A percentile compares a stretch with the other conserved stretches of the same genome.
These are phyloP conservation scores for Fusarium drepaniforme DNA, from an alignment of 2,329 filamentous ascomycete species.

Conservation along the genomic window DNA sequence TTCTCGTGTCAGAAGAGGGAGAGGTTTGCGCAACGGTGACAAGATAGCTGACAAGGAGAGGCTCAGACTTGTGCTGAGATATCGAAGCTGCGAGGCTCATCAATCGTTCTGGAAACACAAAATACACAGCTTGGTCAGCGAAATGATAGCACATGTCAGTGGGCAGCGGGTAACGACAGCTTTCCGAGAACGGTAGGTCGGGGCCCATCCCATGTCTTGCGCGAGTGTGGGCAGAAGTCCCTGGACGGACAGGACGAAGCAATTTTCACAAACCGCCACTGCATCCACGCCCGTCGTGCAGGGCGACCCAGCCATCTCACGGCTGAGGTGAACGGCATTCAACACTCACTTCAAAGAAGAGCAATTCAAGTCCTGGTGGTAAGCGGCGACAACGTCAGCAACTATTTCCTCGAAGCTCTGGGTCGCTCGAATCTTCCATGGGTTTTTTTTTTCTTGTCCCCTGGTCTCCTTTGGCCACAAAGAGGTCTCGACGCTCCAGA, in stretches of 20 bases:
- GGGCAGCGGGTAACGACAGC: conserved; percentile 8
- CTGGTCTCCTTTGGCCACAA: neutral
- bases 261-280: conserved; percentile 22
- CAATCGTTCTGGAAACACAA: neutral
- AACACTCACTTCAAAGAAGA: neutral
- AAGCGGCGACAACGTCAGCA: neutral
- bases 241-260: conserved; percentile 4
- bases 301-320: neutral
- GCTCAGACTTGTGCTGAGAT: neutral
- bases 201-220: conserved; percentile 11
- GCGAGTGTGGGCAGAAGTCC: conserved; percentile 7
- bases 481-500: neutral
- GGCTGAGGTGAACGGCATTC: neutral
- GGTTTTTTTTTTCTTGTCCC: neutral
- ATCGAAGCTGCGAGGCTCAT: neutral
- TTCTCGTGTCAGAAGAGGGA: neutral
- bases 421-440: neutral
- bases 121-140: conserved; percentile 21
- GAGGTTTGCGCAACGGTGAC: neutral
- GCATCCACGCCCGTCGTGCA: conserved; percentile 19
- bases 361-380: neutral
- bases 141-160: conserved; percentile 31
- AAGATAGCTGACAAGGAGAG: neutral
- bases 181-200: conserved; percentile 16
- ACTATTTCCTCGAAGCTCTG: neutral